A percentile compares a stretch with the other conserved stretches of the same genome.
Evolutionary conservation across 1,284 basidiomycete species (phyloP).

Genomic region (Xerocomus alliaceus): DNA sequence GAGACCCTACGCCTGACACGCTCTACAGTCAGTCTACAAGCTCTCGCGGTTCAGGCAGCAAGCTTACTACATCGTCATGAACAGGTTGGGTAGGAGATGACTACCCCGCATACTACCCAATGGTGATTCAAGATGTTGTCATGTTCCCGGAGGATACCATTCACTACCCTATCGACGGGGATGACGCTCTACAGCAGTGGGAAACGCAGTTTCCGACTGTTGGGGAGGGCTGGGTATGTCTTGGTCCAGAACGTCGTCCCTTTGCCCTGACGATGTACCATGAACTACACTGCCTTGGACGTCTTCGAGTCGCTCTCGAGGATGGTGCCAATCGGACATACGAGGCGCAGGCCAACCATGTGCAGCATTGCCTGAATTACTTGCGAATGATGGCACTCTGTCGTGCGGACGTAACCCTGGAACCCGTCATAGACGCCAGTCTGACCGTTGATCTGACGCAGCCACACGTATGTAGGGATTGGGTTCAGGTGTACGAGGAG

Average conservation of each 20-base stretch:
- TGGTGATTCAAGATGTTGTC: constrained; percentile 28
- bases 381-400: constrained; percentile 44
- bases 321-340: constrained; percentile 31
- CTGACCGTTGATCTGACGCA: constrained; percentile 45
- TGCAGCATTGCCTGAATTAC: constrained; percentile 48
- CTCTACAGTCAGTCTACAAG: constrained; percentile 27
- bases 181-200: constrained; percentile 30
- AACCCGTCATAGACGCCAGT: constrained; percentile 42
- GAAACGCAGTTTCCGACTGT: constrained; percentile 29
- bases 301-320: constrained; percentile 30
- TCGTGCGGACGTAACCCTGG: constrained; percentile 44
- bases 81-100: constrained; percentile 37
- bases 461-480: constrained; percentile 56
- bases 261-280: constrained; percentile 44
- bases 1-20: constrained; percentile 1
- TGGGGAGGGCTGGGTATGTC: constrained; percentile 34
- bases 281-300: constrained; percentile 42
- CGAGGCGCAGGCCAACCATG: constrained; percentile 44
- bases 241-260: constrained; percentile 33
- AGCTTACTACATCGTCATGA: constrained; percentile 7
- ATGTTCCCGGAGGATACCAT: constrained; percentile 37
- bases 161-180: constrained; percentile 36
- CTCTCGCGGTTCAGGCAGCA: neutral
- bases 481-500: constrained; percentile 50
- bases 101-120: constrained; percentile 36